phyloP scores from a whole-genome alignment of 331 rosid species.

The Quercus lobata region DNA sequence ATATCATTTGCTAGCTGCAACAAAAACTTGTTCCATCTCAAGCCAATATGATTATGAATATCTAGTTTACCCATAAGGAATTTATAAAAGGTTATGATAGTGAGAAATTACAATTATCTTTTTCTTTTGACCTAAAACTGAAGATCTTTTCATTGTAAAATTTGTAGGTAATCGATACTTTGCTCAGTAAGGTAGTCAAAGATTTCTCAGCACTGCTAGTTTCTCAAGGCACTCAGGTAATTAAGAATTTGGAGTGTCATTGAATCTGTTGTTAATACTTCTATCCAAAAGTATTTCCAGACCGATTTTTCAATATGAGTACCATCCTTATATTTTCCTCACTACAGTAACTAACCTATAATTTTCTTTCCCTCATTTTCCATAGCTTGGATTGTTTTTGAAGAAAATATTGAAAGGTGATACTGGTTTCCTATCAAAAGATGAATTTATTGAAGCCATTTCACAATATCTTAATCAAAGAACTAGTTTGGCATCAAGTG shows the following conservation, averaged over 20 bases:
- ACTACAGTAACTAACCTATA: background rate
- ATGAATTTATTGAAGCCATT: constrained; percentile 73
- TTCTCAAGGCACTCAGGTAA: constrained; percentile 95
- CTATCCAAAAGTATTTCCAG: constrained; percentile 4
- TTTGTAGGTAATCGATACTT: constrained; percentile 74
- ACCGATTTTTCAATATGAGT: background rate
- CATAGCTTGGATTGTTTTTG: constrained; percentile 82
- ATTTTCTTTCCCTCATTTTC: constrained; percentile 7
- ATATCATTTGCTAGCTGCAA: background rate
- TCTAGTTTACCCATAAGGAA: background rate
- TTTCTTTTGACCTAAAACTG: background rate
- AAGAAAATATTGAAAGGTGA: constrained; percentile 80
- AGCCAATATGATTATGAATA: background rate
- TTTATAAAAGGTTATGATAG: background rate
- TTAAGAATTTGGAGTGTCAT: background rate
- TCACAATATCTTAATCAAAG: constrained; percentile 69
- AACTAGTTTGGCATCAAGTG: constrained; percentile 63
- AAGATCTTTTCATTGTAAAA: background rate
- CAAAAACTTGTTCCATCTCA: background rate
- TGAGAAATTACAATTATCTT: background rate
- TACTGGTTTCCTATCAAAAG: constrained; percentile 56
- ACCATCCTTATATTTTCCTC: background rate
- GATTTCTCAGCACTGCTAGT: constrained; percentile 86
- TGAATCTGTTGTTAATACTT: background rate
- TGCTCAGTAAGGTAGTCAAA: constrained; percentile 83